Percentiles rank a stretch among this genome's conserved stretches.
Evolutionary conservation across 441 rosid species (phyloP).

Genomic region (Raphanus hybrid): DNA sequence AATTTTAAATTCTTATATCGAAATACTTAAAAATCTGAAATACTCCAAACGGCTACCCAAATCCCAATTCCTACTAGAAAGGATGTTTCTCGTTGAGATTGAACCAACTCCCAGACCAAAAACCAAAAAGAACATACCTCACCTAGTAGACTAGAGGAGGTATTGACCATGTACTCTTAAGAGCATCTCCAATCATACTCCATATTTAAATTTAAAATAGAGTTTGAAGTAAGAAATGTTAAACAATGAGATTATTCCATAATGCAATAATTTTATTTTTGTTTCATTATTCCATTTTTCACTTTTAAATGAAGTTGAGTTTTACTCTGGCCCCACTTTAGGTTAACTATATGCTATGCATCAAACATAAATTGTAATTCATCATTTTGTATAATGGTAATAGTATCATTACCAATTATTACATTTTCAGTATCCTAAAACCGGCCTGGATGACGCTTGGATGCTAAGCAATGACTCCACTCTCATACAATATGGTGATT

Average conservation of each 20-base stretch:
- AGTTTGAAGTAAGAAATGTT: too few species aligned
- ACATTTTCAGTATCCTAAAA: neutral
- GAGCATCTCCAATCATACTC: too few species aligned
- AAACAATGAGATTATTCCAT: too few species aligned
- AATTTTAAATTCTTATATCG: too few species aligned
- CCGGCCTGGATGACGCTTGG: neutral
- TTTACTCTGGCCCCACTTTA: too few species aligned
- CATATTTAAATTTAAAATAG: too few species aligned
- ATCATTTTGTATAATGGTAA: neutral
- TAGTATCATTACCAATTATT: neutral
- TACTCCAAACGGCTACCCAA: too few species aligned
- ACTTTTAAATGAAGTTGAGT: too few species aligned
- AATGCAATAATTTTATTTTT: too few species aligned
- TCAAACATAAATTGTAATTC: neutral
- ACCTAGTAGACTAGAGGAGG: neutral
- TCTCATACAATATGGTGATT: conserved; percentile 2
- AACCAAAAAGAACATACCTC: neutral
- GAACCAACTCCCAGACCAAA: neutral
- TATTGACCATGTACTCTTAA: too few species aligned
- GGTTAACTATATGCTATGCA: neutral
- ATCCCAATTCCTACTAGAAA: neutral
- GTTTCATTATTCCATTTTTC: too few species aligned
- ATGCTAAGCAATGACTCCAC: neutral
- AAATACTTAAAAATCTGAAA: too few species aligned
- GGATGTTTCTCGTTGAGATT: neutral